These are phyloP conservation scores for Trypanosoma brucei DNA, from an alignment of 208 protist species.

Conservation along the genomic window DNA sequence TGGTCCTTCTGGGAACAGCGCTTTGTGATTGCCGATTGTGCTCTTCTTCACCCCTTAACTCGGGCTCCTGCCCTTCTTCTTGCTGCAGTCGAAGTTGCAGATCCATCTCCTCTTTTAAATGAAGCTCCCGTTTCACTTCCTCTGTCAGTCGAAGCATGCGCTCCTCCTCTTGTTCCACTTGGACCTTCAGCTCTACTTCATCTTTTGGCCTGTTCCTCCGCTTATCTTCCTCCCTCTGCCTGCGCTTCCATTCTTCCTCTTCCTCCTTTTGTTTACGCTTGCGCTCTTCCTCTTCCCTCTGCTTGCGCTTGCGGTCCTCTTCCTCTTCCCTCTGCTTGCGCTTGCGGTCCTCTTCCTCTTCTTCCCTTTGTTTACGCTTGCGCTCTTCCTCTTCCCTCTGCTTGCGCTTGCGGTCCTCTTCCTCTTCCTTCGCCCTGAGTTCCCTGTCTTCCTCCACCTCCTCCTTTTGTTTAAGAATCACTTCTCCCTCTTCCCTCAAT, in stretches of 20 bases:
- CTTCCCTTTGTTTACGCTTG: not conserved
- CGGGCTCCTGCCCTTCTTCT: not conserved
- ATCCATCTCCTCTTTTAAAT: not conserved
- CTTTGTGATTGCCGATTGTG: no score
- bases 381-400: not conserved
- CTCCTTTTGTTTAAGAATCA: not conserved
- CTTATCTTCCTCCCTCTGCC: not conserved
- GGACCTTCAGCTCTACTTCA: not conserved
- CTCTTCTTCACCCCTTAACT: no score
- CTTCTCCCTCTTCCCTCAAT: conserved; percentile 2
- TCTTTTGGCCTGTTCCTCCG: not conserved
- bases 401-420: not conserved
- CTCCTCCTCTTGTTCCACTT: not conserved
- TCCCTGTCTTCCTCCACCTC: not conserved
- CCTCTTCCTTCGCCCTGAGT: not conserved
- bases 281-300: not conserved
- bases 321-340: not conserved
- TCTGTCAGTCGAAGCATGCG: not conserved
- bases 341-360: not conserved
- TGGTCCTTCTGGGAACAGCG: no score
- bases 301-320: not conserved
- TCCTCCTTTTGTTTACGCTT: not conserved
- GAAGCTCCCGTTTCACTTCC: not conserved
- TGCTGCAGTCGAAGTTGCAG: not conserved
- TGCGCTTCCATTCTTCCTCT: no score